phyloP scores from a whole-genome alignment of 352 stramenopile species.

The Thraustochytrium striatum region DNA sequence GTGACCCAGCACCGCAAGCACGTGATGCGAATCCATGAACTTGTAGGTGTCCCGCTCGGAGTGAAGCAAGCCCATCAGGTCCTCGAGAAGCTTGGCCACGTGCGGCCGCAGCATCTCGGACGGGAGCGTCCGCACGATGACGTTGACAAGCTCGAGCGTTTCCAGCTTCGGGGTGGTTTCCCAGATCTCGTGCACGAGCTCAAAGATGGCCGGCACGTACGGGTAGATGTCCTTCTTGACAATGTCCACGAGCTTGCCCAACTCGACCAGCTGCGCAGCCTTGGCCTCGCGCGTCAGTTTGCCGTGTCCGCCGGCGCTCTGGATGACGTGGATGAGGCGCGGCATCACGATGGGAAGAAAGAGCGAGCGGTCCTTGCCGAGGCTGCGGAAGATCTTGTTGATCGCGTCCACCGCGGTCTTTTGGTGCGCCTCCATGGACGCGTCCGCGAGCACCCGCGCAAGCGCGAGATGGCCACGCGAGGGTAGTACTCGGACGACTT shows the following conservation, averaged over 20 bases:
- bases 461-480: slow-evolving; percentile 92
- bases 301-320: slow-evolving; percentile 45
- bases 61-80: slow-evolving; percentile 72
- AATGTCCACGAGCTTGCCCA: background rate
- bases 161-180: slow-evolving; percentile 79
- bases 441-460: slow-evolving; percentile 89
- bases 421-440: slow-evolving; percentile 87
- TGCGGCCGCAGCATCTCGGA: slow-evolving; percentile 80
- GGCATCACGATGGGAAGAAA: slow-evolving; percentile 96
- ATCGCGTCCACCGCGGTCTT: slow-evolving; percentile 94
- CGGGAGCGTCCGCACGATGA: slow-evolving; percentile 55
- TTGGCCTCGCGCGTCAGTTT: background rate
- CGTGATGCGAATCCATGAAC: slow-evolving; percentile 13
- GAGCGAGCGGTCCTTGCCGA: slow-evolving; percentile 87
- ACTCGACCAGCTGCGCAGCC: background rate
- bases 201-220: slow-evolving; percentile 93
- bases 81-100: slow-evolving; percentile 76
- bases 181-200: slow-evolving; percentile 93
- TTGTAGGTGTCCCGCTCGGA: background rate
- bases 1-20: background rate
- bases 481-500: slow-evolving; percentile 83
- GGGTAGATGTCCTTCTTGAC: slow-evolving; percentile 68
- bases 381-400: slow-evolving; percentile 97
- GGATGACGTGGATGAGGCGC: slow-evolving; percentile 87
- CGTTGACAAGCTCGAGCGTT: slow-evolving; percentile 88